Conservation (phyloP, 352 stramenopile species). For the Phytophthora kernoviae region DNA sequence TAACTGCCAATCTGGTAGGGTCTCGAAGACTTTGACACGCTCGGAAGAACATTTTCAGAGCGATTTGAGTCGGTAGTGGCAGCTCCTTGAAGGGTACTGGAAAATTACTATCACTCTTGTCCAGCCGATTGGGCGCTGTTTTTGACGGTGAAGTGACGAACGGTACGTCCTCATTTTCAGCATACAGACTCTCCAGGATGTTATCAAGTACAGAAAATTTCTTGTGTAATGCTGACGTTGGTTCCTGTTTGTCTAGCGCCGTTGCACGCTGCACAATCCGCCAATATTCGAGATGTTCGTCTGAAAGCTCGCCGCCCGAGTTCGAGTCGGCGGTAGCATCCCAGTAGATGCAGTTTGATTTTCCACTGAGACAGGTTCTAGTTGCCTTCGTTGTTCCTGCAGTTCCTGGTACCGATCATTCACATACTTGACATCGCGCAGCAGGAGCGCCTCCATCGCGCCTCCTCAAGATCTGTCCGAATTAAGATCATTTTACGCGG, state of each 20-base stretch:
- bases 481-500: constrained; percentile 1
- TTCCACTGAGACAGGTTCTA: background rate
- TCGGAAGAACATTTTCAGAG: constrained; percentile 74
- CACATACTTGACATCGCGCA: constrained; percentile 53
- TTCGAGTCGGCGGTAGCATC: background rate
- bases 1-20: constrained; percentile 19
- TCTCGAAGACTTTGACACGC: constrained; percentile 59
- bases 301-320: constrained; percentile 5
- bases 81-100: constrained; percentile 50
- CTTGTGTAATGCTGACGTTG: constrained; percentile 33
- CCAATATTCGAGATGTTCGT: constrained; percentile 14
- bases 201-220: constrained; percentile 47
- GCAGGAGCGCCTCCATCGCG: constrained; percentile 65
- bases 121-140: constrained; percentile 7
- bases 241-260: constrained; percentile 33
- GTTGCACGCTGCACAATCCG: constrained; percentile 22
- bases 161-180: constrained; percentile 5
- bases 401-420: constrained; percentile 51
- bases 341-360: background rate
- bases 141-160: constrained; percentile 24
- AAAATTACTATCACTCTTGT: background rate
- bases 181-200: constrained; percentile 35
- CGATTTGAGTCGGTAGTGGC: constrained; percentile 58
- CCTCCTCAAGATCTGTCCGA: constrained; percentile 1
- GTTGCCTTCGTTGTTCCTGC: constrained; percentile 14